Percentiles rank a stretch among this genome's conserved stretches.
Evolutionary conservation across 306 rosid species (phyloP).

Genomic region (Rosa chinensis): DNA sequence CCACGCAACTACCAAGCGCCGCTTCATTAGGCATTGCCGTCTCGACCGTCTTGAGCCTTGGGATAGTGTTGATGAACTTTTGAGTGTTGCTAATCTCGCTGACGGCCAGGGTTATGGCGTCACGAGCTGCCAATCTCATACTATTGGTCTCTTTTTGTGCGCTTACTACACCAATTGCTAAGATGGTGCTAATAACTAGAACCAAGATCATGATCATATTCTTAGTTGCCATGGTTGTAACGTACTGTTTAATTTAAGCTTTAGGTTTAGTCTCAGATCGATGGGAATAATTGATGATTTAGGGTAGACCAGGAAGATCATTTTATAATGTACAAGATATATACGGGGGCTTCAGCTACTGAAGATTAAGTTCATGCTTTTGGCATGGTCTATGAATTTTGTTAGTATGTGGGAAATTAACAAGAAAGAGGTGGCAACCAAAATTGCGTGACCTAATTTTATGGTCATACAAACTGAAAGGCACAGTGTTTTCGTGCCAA

Average conservation of each 20-base stretch:
- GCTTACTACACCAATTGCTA: not conserved
- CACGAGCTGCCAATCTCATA: constrained; percentile 15
- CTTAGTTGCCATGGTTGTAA: constrained; percentile 19
- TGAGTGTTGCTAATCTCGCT: constrained; percentile 12
- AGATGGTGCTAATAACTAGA: not conserved
- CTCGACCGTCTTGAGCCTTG: constrained; percentile 3
- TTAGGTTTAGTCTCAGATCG: not conserved
- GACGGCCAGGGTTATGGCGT: constrained; percentile 15
- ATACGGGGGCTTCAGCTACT: not conserved
- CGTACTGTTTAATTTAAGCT: not conserved
- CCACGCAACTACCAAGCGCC: constrained; percentile 9
- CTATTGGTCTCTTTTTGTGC: not conserved
- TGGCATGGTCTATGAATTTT: not conserved
- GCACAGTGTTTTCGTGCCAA: not conserved
- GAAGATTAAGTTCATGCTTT: not conserved
- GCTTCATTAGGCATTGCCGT: not conserved
- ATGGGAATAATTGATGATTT: not conserved
- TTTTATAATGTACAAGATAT: not conserved
- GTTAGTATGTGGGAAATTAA: not conserved
- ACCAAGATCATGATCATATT: constrained; percentile 14
- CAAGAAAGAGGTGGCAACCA: not conserved
- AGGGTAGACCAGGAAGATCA: not conserved
- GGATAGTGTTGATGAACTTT: constrained; percentile 9
- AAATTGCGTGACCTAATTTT: not conserved
- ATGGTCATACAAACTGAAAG: not conserved